A percentile compares a stretch with the other conserved stretches of the same genome.
Evolutionary conservation across 495 filamentous ascomycete species (phyloP).

Genomic region (Penicillium pulvis): DNA sequence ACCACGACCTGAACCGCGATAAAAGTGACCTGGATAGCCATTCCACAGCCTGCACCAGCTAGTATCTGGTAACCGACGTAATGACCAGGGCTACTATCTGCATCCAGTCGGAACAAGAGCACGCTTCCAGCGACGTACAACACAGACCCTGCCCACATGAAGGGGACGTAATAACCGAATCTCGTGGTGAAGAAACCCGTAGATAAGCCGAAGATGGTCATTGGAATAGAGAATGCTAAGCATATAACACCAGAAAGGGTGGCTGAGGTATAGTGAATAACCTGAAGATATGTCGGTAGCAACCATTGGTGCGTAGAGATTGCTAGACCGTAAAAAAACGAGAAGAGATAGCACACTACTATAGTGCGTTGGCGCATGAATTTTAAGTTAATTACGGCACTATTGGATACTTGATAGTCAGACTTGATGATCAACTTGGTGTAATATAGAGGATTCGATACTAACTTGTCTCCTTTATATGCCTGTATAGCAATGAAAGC

Average conservation of each 20-base stretch:
- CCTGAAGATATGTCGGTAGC: background rate
- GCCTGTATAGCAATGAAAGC: no score
- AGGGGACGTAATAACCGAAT: slow-evolving; percentile 26
- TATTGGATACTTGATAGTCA: no score
- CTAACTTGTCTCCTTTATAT: no score
- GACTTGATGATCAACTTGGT: no score
- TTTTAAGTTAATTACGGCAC: no score
- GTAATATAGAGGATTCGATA: no score
- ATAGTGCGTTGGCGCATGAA: no score
- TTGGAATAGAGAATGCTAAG: background rate
- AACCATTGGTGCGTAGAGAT: slow-evolving; percentile 3
- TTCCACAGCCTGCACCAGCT: slow-evolving; percentile 47
- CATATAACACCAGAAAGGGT: background rate
- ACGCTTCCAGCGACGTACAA: slow-evolving; percentile 43
- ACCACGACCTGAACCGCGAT: slow-evolving; percentile 8
- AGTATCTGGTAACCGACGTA: slow-evolving; percentile 45
- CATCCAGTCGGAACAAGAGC: slow-evolving; percentile 37
- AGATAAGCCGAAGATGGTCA: background rate
- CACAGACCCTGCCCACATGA: slow-evolving; percentile 21
- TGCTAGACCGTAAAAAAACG: background rate
- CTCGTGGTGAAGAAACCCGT: slow-evolving; percentile 8
- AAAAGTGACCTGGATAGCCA: slow-evolving; percentile 38
- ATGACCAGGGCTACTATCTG: slow-evolving; percentile 41
- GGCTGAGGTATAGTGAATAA: no score
- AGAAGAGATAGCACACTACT: background rate